phyloP scores from a whole-genome alignment of 2,329 filamentous ascomycete genomes.

The Cladosporium sp. region DNA sequence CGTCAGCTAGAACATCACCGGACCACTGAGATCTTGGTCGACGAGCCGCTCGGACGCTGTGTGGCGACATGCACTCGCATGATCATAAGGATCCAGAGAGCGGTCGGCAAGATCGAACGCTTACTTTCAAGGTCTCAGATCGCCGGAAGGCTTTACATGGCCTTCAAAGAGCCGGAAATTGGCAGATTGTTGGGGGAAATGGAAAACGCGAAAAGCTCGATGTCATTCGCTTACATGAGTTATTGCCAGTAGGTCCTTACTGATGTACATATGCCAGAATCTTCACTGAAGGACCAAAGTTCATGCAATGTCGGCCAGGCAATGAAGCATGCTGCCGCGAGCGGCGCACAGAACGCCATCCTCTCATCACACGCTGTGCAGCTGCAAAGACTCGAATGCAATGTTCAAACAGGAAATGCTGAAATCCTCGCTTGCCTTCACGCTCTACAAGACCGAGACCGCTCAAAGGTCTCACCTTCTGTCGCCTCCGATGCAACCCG shows the following conservation, averaged over 20 bases:
- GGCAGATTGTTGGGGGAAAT: conserved; percentile 6
- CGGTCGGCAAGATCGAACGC: conserved; percentile 1
- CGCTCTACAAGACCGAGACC: too few species aligned
- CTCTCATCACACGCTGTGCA: background rate
- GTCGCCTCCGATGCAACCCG: too few species aligned
- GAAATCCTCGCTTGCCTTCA: background rate
- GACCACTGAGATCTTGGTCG: background rate
- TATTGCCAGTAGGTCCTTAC: conserved; percentile 6
- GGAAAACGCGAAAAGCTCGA: conserved; percentile 11
- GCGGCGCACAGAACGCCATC: background rate
- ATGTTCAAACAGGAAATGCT: background rate
- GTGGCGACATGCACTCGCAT: background rate
- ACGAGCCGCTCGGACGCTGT: conserved; percentile 7
- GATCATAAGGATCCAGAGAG: background rate
- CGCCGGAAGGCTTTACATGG: conserved; percentile 6
- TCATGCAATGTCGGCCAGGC: background rate
- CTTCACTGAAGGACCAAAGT: background rate
- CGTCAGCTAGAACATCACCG: conserved; percentile 7
- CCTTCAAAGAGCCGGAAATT: conserved; percentile 13
- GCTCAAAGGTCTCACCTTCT: too few species aligned
- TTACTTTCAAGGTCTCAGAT: background rate
- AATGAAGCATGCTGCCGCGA: background rate
- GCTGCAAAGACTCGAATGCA: background rate
- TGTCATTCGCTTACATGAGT: conserved; percentile 12
- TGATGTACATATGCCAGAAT: background rate